A percentile compares a stretch with the other conserved stretches of the same genome.
Conservation (phyloP, 2,329 filamentous ascomycete species). For the Verticillium zaregamsianum region DNA sequence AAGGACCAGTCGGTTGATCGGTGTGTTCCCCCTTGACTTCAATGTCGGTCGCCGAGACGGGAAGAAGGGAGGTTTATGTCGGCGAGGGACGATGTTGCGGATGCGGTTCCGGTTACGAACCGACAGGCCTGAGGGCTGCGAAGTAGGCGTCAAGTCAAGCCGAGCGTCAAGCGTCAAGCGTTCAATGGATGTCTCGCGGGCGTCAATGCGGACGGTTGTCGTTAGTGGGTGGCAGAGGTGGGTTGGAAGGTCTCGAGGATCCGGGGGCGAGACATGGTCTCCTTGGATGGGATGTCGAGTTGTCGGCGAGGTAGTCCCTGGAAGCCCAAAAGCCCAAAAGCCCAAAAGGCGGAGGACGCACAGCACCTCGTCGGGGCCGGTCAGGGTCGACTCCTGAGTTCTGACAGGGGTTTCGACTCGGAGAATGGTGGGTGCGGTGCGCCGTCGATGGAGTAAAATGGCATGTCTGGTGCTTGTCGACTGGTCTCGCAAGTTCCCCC, state of each 20-base stretch:
- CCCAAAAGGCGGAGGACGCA: not conserved
- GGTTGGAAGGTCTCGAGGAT: not conserved
- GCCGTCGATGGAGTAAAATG: not conserved
- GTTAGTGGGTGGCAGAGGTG: not conserved
- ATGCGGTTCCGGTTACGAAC: not conserved
- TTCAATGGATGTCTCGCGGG: not conserved
- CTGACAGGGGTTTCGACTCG: not conserved
- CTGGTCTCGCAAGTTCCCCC: slow-evolving; percentile 1
- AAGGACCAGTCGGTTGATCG: not conserved
- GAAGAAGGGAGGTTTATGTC: not conserved
- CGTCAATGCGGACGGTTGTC: not conserved
- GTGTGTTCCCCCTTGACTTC: not conserved
- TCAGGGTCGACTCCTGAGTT: not conserved
- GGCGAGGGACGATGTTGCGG: not conserved
- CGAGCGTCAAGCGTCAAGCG: not conserved
- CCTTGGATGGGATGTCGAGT: slow-evolving; percentile 14
- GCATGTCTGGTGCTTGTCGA: not conserved
- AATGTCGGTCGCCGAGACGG: not conserved
- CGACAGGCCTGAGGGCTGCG: not conserved
- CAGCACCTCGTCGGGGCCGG: not conserved
- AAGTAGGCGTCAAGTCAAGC: not conserved
- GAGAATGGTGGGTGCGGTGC: not conserved
- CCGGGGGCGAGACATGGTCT: slow-evolving; percentile 34
- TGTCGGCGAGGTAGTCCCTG: not conserved
- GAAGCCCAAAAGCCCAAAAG: not conserved